Conservation (phyloP, 2,329 filamentous ascomycete genomes). For the Diaporthe aspalathi region DNA sequence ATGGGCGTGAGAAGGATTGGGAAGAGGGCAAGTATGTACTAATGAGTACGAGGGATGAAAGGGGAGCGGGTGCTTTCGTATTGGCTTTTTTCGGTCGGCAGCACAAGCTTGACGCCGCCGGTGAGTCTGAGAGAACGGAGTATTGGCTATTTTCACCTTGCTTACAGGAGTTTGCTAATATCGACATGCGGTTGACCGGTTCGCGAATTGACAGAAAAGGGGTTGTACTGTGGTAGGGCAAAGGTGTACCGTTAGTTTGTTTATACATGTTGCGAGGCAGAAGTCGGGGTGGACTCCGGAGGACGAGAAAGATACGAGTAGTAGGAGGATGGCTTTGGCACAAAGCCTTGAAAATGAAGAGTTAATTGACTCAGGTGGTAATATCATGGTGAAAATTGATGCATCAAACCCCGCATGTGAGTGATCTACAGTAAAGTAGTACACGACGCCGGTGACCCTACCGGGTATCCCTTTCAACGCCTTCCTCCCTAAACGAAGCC, state of each 20-base stretch:
- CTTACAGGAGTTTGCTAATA: not conserved
- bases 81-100: not conserved
- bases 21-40: constrained; percentile 39
- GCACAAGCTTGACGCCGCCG: not conserved
- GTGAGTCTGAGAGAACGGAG: not conserved
- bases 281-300: not conserved
- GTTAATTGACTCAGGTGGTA: not conserved
- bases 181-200: not conserved
- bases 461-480: constrained; percentile 26
- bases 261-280: not conserved
- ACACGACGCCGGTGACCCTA: not conserved
- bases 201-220: not conserved
- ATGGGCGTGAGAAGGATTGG: constrained; percentile 32
- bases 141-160: not conserved
- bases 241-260: constrained; percentile 15
- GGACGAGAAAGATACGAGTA: not conserved
- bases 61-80: not conserved
- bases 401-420: not conserved
- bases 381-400: not conserved
- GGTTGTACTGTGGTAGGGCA: not conserved
- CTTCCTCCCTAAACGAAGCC: not conserved
- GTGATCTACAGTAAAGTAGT: constrained; percentile 11
- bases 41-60: not conserved
- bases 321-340: no score
- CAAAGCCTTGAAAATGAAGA: not conserved